Percentiles rank a stretch among this genome's conserved stretches.
These are phyloP conservation scores for Colletotrichum viniferum DNA, from an alignment of 2,329 filamentous ascomycete genomes.

Conservation along the genomic window DNA sequence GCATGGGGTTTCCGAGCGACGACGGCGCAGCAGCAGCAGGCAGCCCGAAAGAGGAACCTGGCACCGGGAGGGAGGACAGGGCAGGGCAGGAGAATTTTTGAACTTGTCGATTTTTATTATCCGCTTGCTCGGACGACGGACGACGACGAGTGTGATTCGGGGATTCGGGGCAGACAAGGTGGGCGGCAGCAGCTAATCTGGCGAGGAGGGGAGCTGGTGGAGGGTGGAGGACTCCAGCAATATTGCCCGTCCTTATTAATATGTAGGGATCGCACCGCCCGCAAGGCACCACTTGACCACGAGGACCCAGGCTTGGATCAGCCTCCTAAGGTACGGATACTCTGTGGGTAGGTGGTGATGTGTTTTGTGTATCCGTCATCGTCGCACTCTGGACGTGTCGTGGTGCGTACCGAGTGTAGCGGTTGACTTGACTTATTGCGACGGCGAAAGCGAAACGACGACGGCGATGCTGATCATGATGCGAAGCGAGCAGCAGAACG, in stretches of 20 bases:
- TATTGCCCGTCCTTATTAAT: background rate
- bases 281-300: background rate
- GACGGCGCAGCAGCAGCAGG: background rate
- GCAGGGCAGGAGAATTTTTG: background rate
- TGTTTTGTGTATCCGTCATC: background rate
- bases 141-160: background rate
- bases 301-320: background rate
- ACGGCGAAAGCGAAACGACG: background rate
- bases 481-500: background rate
- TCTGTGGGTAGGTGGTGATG: background rate
- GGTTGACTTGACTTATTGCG: background rate
- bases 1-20: background rate
- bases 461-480: background rate
- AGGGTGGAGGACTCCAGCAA: constrained; percentile 9
- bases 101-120: background rate
- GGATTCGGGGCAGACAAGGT: background rate
- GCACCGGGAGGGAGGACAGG: background rate
- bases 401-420: background rate
- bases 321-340: background rate
- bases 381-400: background rate
- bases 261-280: background rate
- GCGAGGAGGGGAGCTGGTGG: background rate
- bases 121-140: background rate
- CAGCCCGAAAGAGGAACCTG: background rate
- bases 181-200: background rate